A percentile compares a stretch with the other conserved stretches of the same genome.
Evolutionary conservation across 345 rosid genomes (phyloP).

Genomic region (Orychophragmus violaceus): DNA sequence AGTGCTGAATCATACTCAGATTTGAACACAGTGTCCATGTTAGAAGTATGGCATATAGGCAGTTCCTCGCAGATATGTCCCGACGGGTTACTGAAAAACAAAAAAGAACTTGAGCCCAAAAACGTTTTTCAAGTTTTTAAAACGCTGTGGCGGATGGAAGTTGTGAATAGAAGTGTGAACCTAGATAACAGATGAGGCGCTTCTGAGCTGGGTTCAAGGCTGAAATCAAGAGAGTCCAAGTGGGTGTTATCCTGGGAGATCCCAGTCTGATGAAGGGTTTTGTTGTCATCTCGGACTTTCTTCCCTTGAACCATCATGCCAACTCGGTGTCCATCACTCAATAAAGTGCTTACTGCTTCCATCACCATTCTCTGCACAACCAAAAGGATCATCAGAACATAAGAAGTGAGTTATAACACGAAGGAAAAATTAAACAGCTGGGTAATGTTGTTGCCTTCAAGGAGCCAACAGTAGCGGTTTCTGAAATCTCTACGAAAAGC

Average conservation of each 20-base stretch:
- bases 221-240: slow-evolving; percentile 66
- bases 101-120: not conserved
- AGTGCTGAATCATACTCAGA: slow-evolving; percentile 52
- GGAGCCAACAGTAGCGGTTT: slow-evolving; percentile 83
- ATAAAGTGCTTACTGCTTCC: slow-evolving; percentile 80
- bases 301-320: slow-evolving; percentile 81
- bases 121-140: not conserved
- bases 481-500: slow-evolving; percentile 79
- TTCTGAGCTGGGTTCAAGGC: slow-evolving; percentile 71
- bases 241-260: slow-evolving; percentile 56
- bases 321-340: slow-evolving; percentile 68
- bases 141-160: not conserved
- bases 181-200: slow-evolving; percentile 43
- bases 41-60: slow-evolving; percentile 32
- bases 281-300: slow-evolving; percentile 80
- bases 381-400: not conserved
- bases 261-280: slow-evolving; percentile 78
- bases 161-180: slow-evolving; percentile 36
- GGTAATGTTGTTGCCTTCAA: slow-evolving; percentile 53
- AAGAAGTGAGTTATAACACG: not conserved
- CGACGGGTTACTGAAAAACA: slow-evolving; percentile 42
- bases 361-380: slow-evolving; percentile 60
- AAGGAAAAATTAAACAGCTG: not conserved
- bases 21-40: slow-evolving; percentile 42
- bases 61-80: slow-evolving; percentile 29